A percentile compares a stretch with the other conserved stretches of the same genome.
phyloP scores from a whole-genome alignment of 2,329 filamentous ascomycete species.

The Sphaerulina musiva region DNA sequence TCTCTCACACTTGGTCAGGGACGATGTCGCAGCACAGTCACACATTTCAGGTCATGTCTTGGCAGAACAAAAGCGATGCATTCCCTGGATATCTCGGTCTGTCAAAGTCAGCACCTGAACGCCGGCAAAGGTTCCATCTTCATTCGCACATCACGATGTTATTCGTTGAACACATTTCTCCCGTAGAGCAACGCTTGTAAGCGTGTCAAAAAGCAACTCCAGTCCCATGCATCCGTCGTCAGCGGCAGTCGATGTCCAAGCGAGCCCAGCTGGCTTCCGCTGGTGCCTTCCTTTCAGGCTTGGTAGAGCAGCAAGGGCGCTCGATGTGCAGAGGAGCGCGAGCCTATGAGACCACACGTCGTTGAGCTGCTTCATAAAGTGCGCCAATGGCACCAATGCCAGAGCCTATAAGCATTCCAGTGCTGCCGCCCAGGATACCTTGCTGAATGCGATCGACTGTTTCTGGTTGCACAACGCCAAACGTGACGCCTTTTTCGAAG shows the following conservation, averaged over 20 bases:
- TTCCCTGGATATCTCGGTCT: slow-evolving; percentile 8
- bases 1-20: no score
- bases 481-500: slow-evolving; percentile 61
- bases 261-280: no score
- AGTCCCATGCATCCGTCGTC: no score
- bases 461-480: slow-evolving; percentile 54
- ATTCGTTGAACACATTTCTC: neutral
- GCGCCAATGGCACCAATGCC: slow-evolving; percentile 62
- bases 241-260: no score
- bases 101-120: neutral
- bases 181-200: neutral
- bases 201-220: neutral
- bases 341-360: slow-evolving; percentile 27
- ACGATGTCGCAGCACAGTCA: no score
- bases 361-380: slow-evolving; percentile 71
- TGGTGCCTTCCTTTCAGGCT: no score
- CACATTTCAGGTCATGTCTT: no score
- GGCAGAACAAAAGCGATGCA: neutral
- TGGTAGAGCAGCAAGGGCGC: no score
- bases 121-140: neutral
- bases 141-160: neutral
- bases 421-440: slow-evolving; percentile 65
- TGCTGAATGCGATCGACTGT: slow-evolving; percentile 58
- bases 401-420: slow-evolving; percentile 61
- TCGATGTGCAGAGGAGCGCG: no score